Base-by-base conservation (phyloP, 192 early-diverging fungal species). In the Gamsiella multidivaricata region DNA sequence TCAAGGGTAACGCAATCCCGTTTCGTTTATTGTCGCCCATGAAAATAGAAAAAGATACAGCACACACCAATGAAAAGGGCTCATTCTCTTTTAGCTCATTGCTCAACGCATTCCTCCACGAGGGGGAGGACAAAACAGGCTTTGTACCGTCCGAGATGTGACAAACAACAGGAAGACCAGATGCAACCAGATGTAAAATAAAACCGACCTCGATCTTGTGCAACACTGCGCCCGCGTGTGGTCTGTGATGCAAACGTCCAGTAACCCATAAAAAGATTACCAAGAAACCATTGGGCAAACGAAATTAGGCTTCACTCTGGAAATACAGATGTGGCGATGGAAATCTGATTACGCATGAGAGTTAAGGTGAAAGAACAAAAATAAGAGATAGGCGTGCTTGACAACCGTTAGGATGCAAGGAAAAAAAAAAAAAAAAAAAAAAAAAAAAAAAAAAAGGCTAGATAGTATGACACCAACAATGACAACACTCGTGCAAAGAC, bases 181-280 rank as follows among this genome's bases (percentile, higher is more conserved):
- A 6, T 28, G 6, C 22, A 12, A 7, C 25, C 8, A 10, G 14
- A 41, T 10, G 39, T 7, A 41, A 41, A 41, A 41, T 10, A 10
- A 14, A 41, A 41, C 39, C 39, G 14, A 53, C 11, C 14, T 34
- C 17, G 5, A 33, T 18, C 29, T 60, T 60, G 58, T 60, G 29
- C 58, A 60, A 60, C 58, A 26, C 45, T 45, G 28, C 58, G 28
- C 41, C 55, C 43, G n/a, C n/a, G 28, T 60, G 28, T 46, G 58
- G 58, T 46, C 58, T 46, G 42, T 60, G 58, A 22, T 3, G n/a
- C 28, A 3, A 5, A n/a, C 2, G 29, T 15, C 46, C 41, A 8
- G 8, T 17, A n/a, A n/a, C n/a, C 37, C 37, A 39, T 39, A 39
- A 39, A 39, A 39, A 39, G 12, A 46, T 46, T 46, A 18, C 45